Evolutionary conservation across 805 yeast genomes (phyloP).

Genomic region (Schizosaccharomyces japonicus): DNA sequence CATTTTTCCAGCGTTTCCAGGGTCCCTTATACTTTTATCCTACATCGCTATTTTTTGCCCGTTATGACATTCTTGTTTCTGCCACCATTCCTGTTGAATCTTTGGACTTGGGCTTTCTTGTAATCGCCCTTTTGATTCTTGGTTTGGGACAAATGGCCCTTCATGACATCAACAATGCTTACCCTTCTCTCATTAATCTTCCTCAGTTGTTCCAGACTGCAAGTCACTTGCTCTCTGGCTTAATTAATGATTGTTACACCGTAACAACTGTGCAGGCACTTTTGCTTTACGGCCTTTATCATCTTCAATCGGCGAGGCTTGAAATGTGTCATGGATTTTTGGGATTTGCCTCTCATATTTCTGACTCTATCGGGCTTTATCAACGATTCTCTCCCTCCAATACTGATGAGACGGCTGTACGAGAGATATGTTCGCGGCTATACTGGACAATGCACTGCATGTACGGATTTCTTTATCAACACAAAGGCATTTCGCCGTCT

Average conservation of each 20-base stretch:
- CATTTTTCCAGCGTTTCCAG: not conserved
- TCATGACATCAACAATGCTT: not conserved
- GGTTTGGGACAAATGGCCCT: not conserved
- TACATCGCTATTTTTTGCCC: not conserved
- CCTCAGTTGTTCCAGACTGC: not conserved
- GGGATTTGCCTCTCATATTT: not conserved
- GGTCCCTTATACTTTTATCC: not conserved
- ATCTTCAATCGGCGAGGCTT: not conserved
- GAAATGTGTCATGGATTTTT: not conserved
- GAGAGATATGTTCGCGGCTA: not conserved
- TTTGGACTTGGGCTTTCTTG: not conserved
- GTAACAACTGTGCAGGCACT: not conserved
- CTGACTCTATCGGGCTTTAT: not conserved
- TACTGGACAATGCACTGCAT: not conserved
- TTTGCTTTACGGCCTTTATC: not conserved
- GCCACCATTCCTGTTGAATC: not conserved
- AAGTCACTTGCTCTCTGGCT: not conserved
- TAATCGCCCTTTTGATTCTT: not conserved
- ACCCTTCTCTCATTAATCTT: not conserved
- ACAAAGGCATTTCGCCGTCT: not conserved
- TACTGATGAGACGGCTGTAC: not conserved
- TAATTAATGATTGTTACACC: not conserved
- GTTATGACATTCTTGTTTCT: not conserved
- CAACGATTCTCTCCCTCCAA: not conserved
- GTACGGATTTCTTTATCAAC: not conserved